Evolutionary conservation across 805 yeast species (phyloP), one percentile per base, ranked within the genome.

Genomic region (Candida golubevii): DNA sequence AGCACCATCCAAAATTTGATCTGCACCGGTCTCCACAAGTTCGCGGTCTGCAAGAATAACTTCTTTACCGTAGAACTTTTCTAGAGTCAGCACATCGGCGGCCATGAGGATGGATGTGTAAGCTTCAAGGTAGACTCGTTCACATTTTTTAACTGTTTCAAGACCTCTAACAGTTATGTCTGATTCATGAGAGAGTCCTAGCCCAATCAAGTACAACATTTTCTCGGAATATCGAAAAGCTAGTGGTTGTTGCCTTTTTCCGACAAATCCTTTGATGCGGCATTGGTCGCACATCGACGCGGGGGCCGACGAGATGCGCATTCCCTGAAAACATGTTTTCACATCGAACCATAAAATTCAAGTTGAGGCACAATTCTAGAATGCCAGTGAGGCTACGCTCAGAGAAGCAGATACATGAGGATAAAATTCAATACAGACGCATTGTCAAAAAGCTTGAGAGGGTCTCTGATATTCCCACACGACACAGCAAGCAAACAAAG

Each of bases 91-190:
- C 60, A 80, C 71, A 50, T 85, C 80, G 2, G 98, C 95, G 10
- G 96, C 89, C 98, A 93, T 91, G 46, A 93, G 71, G 50, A 91
- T 91, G 33, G 96, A 85, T 4, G 99, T 91, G 66, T 91, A 91
- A 3, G 95, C 97, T 68, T 91, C 99, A 45, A 93, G 71, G 56
- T 91, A 91, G n/a, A 91, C 96, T 35, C 97, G 74, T 58, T 85
- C 81, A 67, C 97, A 89, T 62, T 75, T 78, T 57, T 77, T 83
- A 44, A 93, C 89, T 3, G 83, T 78, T 58, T 91, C 89, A 27
- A 93, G 73, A 1, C 99, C 99, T 56, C 97, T 83, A 12, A 91
- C 97, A 0, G 98, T 90, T 59, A 91, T 89, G 61, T 91, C 99
- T 12, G 83, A 71, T 54, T 81, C 93, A 59, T 89, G 82, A 4